Percentiles rank a stretch among this genome's conserved stretches.
These are phyloP conservation scores for Botrytis deweyae DNA, from an alignment of 2,329 filamentous ascomycete species.

Conservation along the genomic window DNA sequence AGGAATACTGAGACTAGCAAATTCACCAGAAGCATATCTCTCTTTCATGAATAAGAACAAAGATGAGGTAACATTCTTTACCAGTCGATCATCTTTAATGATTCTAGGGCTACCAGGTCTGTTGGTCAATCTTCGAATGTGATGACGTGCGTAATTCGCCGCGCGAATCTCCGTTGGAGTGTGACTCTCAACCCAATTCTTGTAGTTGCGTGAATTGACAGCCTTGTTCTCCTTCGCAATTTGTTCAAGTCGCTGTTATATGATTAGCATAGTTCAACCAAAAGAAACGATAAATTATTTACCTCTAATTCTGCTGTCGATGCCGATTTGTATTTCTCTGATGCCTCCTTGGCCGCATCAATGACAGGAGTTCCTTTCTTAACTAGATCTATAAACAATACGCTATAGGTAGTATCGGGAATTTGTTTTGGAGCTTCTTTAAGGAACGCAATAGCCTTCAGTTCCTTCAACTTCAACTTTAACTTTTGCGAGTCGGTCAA, in stretches of 20 bases:
- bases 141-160: conserved; percentile 57
- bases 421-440: conserved; percentile 12
- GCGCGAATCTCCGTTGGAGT: conserved; percentile 56
- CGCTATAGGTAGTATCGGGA: background rate
- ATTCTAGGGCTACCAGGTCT: background rate
- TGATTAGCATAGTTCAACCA: conserved; percentile 37
- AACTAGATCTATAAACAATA: conserved; percentile 35
- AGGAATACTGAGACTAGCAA: conserved; percentile 44
- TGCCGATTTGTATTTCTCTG: conserved; percentile 40
- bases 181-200: conserved; percentile 54
- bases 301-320: conserved; percentile 42
- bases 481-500: conserved; percentile 19
- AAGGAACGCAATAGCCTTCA: background rate
- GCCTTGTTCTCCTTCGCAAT: conserved; percentile 48
- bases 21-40: conserved; percentile 48
- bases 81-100: conserved; percentile 54
- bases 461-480: conserved; percentile 2
- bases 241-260: conserved; percentile 49
- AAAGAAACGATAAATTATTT: conserved; percentile 21
- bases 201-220: conserved; percentile 46
- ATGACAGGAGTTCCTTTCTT: conserved; percentile 29
- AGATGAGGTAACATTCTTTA: conserved; percentile 45
- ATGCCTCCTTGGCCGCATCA: conserved; percentile 22
- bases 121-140: conserved; percentile 28
- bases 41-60: conserved; percentile 48